A percentile compares a stretch with the other conserved stretches of the same genome.
phyloP scores from a whole-genome alignment of 148 eudicot genomes.

The Cornus florida region DNA sequence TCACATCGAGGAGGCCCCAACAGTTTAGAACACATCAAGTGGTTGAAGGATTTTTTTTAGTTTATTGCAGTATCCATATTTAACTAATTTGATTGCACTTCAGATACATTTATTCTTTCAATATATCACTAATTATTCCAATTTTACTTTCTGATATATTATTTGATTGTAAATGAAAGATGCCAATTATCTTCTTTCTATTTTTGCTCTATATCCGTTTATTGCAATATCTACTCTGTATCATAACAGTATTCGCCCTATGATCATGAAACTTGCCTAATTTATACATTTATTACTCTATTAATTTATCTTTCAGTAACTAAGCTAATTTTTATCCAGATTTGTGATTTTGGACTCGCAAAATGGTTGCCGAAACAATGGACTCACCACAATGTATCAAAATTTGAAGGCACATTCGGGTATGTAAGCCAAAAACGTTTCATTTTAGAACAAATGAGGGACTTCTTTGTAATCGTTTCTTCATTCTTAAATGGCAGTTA shows the following conservation, averaged over 20 bases:
- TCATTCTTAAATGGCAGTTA: slow-evolving; percentile 49
- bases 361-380: slow-evolving; percentile 89
- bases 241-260: not conserved
- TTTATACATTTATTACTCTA: not conserved
- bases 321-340: slow-evolving; percentile 34
- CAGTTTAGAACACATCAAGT: too few species aligned
- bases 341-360: slow-evolving; percentile 91
- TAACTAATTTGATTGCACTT: too few species aligned
- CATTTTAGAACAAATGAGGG: not conserved
- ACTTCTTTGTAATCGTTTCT: not conserved
- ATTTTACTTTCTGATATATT: too few species aligned
- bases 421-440: slow-evolving; percentile 27
- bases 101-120: too few species aligned
- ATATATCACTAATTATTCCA: too few species aligned
- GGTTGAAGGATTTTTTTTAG: too few species aligned
- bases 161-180: too few species aligned
- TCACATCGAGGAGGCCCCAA: too few species aligned
- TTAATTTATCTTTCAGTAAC: not conserved
- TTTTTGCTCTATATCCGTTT: too few species aligned
- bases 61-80: too few species aligned
- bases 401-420: slow-evolving; percentile 97
- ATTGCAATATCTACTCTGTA: not conserved
- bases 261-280: not conserved
- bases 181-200: too few species aligned
- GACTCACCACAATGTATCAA: slow-evolving; percentile 67